Base-by-base conservation (phyloP, 352 stramenopile genomes). In the Phytopythium montanum region DNA sequence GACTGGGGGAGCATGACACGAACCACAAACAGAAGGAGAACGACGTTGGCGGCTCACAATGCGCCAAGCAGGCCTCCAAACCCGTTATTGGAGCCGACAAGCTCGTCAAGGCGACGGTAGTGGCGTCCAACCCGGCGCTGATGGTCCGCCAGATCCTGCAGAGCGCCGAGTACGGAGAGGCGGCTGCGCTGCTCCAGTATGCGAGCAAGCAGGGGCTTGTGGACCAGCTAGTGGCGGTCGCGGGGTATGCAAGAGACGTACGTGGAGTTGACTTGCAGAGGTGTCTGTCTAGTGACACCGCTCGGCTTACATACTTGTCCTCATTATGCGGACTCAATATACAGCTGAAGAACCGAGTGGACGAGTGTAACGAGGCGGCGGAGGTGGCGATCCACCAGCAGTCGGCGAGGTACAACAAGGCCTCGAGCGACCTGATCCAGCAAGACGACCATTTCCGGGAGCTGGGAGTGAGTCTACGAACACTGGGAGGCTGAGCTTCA, bases 131-230 rank as follows among this genome's bases (percentile, higher is more conserved):
- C 41, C 55, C 70, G 16, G 57, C 57, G 49, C 65, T 90, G 21
- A 46, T 82, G 8, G 63, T 87, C 19, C 71, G 73, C 9, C 71
- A 90, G 61, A 57, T 90, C 51, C 57, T 87, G 29, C 77, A 87
- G 29, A 57, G 69, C 5, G 71, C 68, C 6, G 59, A 80, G 44
- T 79, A 73, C 57, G 68, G 68, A 12, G 68, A 87, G 19, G 45
- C 72, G 5, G 60, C 44, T 14, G 68, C 73, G 29, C 84, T 74
- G 45, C 59, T 85, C 14, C 59, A 64, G 38, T 67, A 45, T 12
- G 61, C 61, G 10, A 73, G 52, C 39, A 89, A 87, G 26, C 53
- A 48, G 19, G 75, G 85, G 44, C 63, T 89, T 9, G 82, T 85
- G 46, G 56, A 75, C 34, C 68, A 85, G 36, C 66, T 77, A n/a